Evolutionary conservation across 768 basidiomycete genomes (phyloP), one percentile per base, ranked within the genome.

Genomic region (Hypholoma fasciculare): DNA sequence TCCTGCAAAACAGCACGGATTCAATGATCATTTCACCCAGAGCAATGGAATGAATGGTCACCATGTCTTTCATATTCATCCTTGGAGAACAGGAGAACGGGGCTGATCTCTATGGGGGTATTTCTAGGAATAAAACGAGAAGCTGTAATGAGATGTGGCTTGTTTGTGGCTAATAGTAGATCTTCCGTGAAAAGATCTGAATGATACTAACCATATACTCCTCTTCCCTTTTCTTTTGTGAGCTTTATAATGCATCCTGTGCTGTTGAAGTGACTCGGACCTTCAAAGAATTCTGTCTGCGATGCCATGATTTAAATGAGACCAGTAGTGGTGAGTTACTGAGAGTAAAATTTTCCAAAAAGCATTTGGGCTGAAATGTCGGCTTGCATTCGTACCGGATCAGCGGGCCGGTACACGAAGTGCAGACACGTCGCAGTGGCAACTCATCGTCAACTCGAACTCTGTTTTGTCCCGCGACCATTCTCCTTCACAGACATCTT

Each of bases 31-130:
- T 1, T 27, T 16, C 42, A 19, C 7, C 23, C 12, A 11, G 13
- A 37, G 20, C 20, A 51, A 47, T 23, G 13, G n/a, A 30, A 30
- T 27, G n/a, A 11, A 47, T 39, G 58, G 62, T 69, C 74, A 63
- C 86, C 84, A 71, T 91, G 81, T 4, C 69, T 67, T 46, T 82
- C 77, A 63, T 94, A 95, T 72, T 95, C 92, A 23, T 83, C 77
- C 56, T 80, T 78, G 4, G 76, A 69, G 65, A 96, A 84, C 11
- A 96, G 75, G n/a, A 96, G 74, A 17, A 93, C 91, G 2, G 96
- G 95, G 61, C 89, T 90, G 63, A 87, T 82, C 71, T 97, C 96
- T 59, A 98, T 69, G n/a, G 89, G 63, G 0, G 88, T 88, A 12
- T 82, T 78, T 11, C 79, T 72, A 17, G 86, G 78, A 59, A 94